These are phyloP conservation scores for Ceratocystis alfenasii DNA, from an alignment of 2,329 filamentous ascomycete genomes.

Conservation along the genomic window DNA sequence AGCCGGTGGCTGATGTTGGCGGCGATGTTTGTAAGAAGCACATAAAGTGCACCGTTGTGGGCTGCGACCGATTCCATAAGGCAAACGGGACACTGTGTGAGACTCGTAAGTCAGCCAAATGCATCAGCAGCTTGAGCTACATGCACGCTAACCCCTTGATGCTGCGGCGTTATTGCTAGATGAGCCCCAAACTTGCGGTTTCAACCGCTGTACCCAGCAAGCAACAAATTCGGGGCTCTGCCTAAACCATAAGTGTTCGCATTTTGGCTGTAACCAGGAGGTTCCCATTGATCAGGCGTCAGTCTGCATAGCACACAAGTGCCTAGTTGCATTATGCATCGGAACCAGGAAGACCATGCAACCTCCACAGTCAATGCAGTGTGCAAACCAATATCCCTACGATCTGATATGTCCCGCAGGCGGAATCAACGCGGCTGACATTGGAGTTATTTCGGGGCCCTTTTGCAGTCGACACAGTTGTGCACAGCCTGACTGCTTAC, in stretches of 20 bases:
- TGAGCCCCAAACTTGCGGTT: constrained; percentile 12
- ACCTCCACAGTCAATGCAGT: background rate
- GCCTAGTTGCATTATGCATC: constrained; percentile 15
- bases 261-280: background rate
- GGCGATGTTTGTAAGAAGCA: constrained; percentile 13
- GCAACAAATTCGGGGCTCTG: constrained; percentile 8
- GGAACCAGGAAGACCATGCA: background rate
- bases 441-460: background rate
- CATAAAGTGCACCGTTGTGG: constrained; percentile 9
- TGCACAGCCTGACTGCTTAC: constrained; percentile 3
- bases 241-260: constrained; percentile 13
- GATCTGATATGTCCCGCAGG: background rate
- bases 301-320: constrained; percentile 17
- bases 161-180: background rate
- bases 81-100: constrained; percentile 6
- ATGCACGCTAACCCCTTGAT: background rate
- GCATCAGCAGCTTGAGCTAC: background rate
- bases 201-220: constrained; percentile 13
- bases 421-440: background rate
- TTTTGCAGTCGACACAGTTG: constrained; percentile 6
- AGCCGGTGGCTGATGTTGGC: background rate
- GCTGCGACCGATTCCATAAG: constrained; percentile 5
- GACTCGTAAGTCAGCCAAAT: constrained; percentile 3
- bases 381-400: background rate
- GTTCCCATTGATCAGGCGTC: background rate